Conservation (phyloP, 352 stramenopile species). For the Phytophthora meadii region DNA sequence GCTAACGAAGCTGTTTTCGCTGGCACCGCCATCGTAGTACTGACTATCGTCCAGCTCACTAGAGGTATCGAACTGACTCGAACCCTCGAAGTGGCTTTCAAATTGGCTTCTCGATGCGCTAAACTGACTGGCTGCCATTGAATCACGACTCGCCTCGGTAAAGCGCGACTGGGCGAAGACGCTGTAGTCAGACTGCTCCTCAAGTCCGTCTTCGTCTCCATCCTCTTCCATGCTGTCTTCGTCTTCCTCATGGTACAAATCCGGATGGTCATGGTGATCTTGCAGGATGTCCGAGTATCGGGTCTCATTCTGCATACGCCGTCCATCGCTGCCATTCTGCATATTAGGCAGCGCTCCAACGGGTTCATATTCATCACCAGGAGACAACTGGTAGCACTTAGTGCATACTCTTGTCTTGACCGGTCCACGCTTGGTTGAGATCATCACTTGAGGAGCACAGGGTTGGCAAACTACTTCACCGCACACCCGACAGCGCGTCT, state of each 20-base stretch:
- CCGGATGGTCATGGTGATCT: slow-evolving; percentile 32
- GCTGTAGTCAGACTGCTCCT: slow-evolving; percentile 62
- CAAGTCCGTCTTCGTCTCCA: slow-evolving; percentile 54
- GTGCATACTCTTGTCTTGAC: slow-evolving; percentile 69
- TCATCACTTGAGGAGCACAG: slow-evolving; percentile 68
- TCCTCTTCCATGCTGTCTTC: slow-evolving; percentile 50
- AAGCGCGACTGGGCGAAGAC: slow-evolving; percentile 66
- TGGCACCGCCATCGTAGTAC: slow-evolving; percentile 35
- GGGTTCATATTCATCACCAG: slow-evolving; percentile 41
- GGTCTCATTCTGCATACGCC: slow-evolving; percentile 46
- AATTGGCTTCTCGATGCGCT: slow-evolving; percentile 26
- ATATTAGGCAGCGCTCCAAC: slow-evolving; percentile 16
- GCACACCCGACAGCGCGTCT: slow-evolving; percentile 76
- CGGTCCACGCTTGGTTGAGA: slow-evolving; percentile 35
- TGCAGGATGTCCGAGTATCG: slow-evolving; percentile 54
- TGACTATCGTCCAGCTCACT: slow-evolving; percentile 47
- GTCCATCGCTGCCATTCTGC: slow-evolving; percentile 19
- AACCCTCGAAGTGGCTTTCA: slow-evolving; percentile 33
- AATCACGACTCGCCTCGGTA: slow-evolving; percentile 51
- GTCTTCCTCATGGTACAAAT: slow-evolving; percentile 29
- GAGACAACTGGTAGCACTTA: slow-evolving; percentile 55
- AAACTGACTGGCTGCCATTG: slow-evolving; percentile 37
- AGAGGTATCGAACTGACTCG: slow-evolving; percentile 28
- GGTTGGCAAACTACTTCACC: slow-evolving; percentile 79
- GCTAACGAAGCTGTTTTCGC: slow-evolving; percentile 40